Percentiles rank a stretch among this genome's conserved stretches.
Conservation (phyloP, 2,329 filamentous ascomycete genomes). For the Aspergillus caelatus region DNA sequence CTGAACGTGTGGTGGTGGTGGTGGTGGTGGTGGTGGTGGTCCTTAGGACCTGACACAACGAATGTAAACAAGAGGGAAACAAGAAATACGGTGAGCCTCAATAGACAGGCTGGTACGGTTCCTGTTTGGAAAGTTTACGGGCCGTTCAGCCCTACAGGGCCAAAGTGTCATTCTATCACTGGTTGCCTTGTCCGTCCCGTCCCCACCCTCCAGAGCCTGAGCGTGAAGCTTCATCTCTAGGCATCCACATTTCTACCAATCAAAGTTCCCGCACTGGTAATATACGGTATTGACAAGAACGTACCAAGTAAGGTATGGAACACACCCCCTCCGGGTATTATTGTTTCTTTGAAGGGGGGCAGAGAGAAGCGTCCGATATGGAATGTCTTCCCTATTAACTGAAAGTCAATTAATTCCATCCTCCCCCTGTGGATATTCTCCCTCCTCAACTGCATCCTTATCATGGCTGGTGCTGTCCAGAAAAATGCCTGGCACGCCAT, state of each 20-base stretch:
- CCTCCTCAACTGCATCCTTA: not conserved
- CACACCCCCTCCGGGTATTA: not conserved
- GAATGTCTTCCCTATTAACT: not conserved
- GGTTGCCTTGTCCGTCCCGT: not conserved
- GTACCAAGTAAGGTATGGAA: not conserved
- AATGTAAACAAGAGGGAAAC: not conserved
- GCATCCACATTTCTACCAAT: conserved; percentile 12
- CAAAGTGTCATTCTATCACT: conserved; percentile 7
- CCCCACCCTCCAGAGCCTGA: not conserved
- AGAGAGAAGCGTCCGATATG: no score
- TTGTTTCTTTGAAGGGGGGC: not conserved
- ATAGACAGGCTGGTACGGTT: not conserved
- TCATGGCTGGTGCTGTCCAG: not conserved
- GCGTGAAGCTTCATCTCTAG: conserved; percentile 5
- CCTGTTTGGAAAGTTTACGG: not conserved
- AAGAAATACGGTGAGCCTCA: not conserved
- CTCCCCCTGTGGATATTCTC: not conserved
- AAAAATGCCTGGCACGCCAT: not conserved
- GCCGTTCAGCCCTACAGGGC: conserved; percentile 14
- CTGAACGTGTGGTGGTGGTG: not conserved
- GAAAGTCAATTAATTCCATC: not conserved
- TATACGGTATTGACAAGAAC: not conserved
- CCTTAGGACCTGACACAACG: not conserved
- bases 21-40: no score
- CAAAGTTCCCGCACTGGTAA: not conserved